Percentiles rank a stretch among this genome's conserved stretches.
These are phyloP conservation scores for Colletotrichum plurivorum DNA, from an alignment of 2,329 filamentous ascomycete genomes.

Conservation along the genomic window DNA sequence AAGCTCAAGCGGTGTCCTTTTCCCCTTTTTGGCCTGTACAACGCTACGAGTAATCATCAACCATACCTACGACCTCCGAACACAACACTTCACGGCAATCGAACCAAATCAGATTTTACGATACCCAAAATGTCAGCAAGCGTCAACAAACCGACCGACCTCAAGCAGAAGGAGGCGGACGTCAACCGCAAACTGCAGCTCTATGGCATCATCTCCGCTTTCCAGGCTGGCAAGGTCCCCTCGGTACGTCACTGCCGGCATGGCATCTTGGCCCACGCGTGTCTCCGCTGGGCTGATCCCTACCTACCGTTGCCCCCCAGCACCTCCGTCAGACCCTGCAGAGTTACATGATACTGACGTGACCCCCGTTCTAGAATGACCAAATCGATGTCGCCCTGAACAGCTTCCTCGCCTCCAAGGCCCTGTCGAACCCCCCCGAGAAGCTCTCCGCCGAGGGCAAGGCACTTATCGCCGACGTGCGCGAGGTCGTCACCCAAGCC, in stretches of 20 bases:
- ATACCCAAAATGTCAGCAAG: constrained; percentile 52
- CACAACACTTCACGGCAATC: constrained; percentile 1
- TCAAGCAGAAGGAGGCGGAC: constrained; percentile 84
- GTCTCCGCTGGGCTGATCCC: not conserved
- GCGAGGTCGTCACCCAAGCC: constrained; percentile 84
- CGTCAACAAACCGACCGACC: constrained; percentile 82
- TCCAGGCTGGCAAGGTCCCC: constrained; percentile 90
- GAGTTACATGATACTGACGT: constrained; percentile 29
- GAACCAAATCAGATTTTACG: not conserved
- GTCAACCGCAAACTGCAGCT: constrained; percentile 95
- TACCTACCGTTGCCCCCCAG: not conserved
- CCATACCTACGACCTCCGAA: constrained; percentile 20
- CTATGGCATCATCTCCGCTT: constrained; percentile 90
- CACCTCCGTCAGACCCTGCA: not conserved
- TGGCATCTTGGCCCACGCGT: constrained; percentile 11
- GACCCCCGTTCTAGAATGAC: constrained; percentile 75
- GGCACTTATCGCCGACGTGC: constrained; percentile 82
- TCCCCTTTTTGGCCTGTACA: constrained; percentile 15
- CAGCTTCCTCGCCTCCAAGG: constrained; percentile 82
- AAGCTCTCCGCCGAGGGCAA: constrained; percentile 88
- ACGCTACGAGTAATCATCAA: not conserved
- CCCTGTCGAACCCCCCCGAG: constrained; percentile 77
- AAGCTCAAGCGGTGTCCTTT: constrained; percentile 12
- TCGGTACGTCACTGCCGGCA: constrained; percentile 71
- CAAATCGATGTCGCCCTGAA: constrained; percentile 97